Conservation (phyloP, 208 protist species). For the Acanthamoeba healyi region DNA sequence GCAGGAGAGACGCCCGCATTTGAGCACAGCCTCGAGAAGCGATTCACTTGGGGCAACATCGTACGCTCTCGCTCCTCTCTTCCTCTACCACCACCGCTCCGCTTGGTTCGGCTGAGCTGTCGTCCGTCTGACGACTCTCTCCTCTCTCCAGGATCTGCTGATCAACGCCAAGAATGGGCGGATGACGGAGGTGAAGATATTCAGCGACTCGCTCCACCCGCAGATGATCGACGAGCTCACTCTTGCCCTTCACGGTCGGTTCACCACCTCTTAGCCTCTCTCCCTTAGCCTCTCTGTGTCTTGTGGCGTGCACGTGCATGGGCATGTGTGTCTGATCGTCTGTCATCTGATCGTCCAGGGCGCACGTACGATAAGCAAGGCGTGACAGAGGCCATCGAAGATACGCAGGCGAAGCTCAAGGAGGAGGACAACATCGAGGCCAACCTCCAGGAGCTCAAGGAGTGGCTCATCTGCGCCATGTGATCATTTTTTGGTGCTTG, state of each 20-base stretch:
- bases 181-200: slow-evolving; percentile 55
- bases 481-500: no score
- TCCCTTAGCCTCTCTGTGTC: no score
- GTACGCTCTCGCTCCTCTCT: not conserved
- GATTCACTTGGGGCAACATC: slow-evolving; percentile 70
- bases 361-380: slow-evolving; percentile 41
- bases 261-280: no score
- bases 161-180: slow-evolving; percentile 46
- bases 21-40: slow-evolving; percentile 58
- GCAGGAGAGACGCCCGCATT: slow-evolving; percentile 66
- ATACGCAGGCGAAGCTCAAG: not conserved
- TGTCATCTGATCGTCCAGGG: not conserved
- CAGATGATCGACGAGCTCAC: slow-evolving; percentile 64
- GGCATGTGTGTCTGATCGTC: no score
- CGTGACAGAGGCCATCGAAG: slow-evolving; percentile 34
- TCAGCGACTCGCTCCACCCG: slow-evolving; percentile 69
- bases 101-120: no score
- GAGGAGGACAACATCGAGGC: not conserved
- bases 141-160: not conserved
- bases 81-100: not conserved
- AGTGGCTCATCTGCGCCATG: slow-evolving; percentile 50
- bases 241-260: not conserved
- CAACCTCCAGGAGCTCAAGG: slow-evolving; percentile 57
- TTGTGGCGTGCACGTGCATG: no score
- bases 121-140: not conserved